These are phyloP conservation scores for Globisporangium megalacanthum DNA, from an alignment of 352 stramenopile genomes.

Conservation along the genomic window DNA sequence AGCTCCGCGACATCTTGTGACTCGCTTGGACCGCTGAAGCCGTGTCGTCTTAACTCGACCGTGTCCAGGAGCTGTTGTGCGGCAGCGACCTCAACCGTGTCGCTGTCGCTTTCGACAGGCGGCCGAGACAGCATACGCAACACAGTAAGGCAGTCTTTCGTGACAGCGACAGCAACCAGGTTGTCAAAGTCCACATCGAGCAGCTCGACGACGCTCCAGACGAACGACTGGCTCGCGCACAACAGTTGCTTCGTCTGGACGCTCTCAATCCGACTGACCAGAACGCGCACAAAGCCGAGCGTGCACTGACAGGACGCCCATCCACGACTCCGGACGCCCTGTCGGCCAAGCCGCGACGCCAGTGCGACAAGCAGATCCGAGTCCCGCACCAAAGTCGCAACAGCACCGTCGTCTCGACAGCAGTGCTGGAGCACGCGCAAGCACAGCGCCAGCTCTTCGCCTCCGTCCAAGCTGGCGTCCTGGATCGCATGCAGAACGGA, in stretches of 20 bases:
- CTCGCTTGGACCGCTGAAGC: too few species aligned
- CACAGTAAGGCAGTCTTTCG: neutral
- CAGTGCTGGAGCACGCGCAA: neutral
- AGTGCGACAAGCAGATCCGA: neutral
- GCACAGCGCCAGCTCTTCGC: conserved; percentile 1
- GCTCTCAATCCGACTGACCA: neutral
- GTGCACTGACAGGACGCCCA: neutral
- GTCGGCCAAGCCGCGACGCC: neutral
- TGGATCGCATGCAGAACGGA: neutral
- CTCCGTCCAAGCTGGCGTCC: neutral
- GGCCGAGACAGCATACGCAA: neutral
- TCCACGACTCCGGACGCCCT: neutral
- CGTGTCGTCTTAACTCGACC: too few species aligned
- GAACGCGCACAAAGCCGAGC: conserved; percentile 4
- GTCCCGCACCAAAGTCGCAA: neutral
- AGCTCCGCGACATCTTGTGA: too few species aligned
- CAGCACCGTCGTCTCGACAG: neutral
- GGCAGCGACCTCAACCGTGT: neutral
- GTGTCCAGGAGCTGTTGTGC: too few species aligned
- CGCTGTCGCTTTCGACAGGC: neutral
- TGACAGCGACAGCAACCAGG: neutral
- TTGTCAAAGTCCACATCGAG: neutral
- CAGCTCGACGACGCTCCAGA: conserved; percentile 1
- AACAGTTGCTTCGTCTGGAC: neutral
- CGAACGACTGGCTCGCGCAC: neutral